Conservation (phyloP, 805 yeast species). For the Wickerhamiella cacticola region DNA sequence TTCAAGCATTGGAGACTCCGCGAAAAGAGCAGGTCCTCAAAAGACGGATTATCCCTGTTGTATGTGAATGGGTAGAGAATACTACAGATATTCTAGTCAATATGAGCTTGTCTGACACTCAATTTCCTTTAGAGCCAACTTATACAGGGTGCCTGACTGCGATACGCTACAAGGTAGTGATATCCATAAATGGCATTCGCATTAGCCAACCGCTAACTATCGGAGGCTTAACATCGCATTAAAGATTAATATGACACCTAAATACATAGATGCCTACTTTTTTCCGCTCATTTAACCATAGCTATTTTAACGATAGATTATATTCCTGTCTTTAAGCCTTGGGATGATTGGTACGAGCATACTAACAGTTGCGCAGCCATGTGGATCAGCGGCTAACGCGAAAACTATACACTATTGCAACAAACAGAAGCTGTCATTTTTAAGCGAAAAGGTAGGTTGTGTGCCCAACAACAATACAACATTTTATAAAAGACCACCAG, state of each 20-base stretch:
- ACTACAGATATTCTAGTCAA: neutral
- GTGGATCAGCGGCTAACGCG: no score
- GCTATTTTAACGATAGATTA: no score
- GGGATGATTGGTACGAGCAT: no score
- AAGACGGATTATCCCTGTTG: neutral
- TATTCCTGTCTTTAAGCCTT: no score
- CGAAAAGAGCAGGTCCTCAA: neutral
- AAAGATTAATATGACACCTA: no score
- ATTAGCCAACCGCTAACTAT: neutral
- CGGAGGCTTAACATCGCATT: neutral
- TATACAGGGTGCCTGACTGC: constrained; percentile 8
- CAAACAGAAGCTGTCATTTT: no score
- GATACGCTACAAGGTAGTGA: neutral
- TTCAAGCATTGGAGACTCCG: neutral
- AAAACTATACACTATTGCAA: no score
- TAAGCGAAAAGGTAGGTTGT: neutral
- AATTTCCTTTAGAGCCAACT: neutral
- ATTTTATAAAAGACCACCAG: neutral
- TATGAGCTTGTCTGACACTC: neutral
- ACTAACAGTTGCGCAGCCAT: no score
- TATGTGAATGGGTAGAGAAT: neutral
- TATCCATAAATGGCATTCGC: neutral
- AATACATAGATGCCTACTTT: no score
- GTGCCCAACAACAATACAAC: neutral
- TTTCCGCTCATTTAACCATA: no score